These are phyloP conservation scores for Rhodocollybia butyracea DNA, from an alignment of 768 basidiomycete species.

Conservation along the genomic window DNA sequence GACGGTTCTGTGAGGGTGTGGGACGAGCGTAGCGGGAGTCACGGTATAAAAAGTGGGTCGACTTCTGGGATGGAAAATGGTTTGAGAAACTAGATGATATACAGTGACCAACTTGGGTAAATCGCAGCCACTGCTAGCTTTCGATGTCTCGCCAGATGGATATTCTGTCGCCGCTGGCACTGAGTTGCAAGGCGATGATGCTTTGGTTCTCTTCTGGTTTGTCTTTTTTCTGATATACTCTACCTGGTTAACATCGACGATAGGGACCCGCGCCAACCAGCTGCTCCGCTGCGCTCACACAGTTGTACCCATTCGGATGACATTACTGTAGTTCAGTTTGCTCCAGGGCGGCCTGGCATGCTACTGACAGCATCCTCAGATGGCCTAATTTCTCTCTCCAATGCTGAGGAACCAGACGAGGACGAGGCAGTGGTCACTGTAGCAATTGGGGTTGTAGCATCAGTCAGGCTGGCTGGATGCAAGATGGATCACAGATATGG, in stretches of 20 bases:
- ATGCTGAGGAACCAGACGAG: slow-evolving; percentile 75
- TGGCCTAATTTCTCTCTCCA: slow-evolving; percentile 72
- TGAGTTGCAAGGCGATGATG: slow-evolving; percentile 77
- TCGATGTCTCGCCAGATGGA: slow-evolving; percentile 69
- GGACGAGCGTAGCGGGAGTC: slow-evolving; percentile 61
- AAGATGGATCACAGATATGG: slow-evolving; percentile 51
- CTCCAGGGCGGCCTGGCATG: slow-evolving; percentile 36
- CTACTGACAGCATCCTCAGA: slow-evolving; percentile 85
- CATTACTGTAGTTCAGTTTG: slow-evolving; percentile 72
- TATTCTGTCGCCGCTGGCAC: slow-evolving; percentile 79
- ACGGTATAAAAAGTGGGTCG: slow-evolving; percentile 58
- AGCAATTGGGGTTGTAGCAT: slow-evolving; percentile 87
- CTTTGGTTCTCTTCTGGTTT: slow-evolving; percentile 82
- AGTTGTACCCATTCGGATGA: slow-evolving; percentile 91
- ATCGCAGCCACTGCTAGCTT: slow-evolving; percentile 51
- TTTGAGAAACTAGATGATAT: slow-evolving; percentile 33
- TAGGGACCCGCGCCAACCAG: slow-evolving; percentile 88
- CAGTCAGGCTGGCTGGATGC: slow-evolving; percentile 72
- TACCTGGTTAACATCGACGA: background rate
- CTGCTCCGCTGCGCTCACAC: slow-evolving; percentile 68
- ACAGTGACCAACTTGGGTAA: slow-evolving; percentile 45
- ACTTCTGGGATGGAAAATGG: slow-evolving; percentile 26
- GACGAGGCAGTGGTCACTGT: slow-evolving; percentile 82
- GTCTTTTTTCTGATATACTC: slow-evolving; percentile 7
- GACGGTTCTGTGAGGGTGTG: slow-evolving; percentile 73